Conservation (phyloP, 495 filamentous ascomycete species). For the Xylaria sp. region DNA sequence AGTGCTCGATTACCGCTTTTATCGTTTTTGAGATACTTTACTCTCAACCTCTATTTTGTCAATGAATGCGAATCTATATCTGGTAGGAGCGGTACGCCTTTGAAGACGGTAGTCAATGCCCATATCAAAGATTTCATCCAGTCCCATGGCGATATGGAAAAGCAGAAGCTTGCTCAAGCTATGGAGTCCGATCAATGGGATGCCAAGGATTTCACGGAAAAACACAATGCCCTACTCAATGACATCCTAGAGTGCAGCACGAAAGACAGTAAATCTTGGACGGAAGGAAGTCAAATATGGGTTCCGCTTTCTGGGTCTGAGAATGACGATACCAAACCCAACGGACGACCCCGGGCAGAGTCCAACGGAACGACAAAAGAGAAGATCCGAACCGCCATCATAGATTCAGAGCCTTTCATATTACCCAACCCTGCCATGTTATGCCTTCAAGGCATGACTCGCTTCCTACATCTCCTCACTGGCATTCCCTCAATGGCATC, state of each 20-base stretch:
- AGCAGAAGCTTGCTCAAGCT: constrained; percentile 77
- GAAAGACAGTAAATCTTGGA: constrained; percentile 78
- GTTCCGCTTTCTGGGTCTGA: constrained; percentile 54
- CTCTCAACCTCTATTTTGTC: constrained; percentile 89
- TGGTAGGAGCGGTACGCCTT: constrained; percentile 78
- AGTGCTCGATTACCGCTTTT: constrained; percentile 74
- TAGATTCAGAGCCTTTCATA: constrained; percentile 86
- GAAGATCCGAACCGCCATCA: constrained; percentile 73
- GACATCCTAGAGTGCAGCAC: constrained; percentile 81
- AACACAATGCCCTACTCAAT: constrained; percentile 65
- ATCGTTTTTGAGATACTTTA: constrained; percentile 89
- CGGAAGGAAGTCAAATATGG: constrained; percentile 75
- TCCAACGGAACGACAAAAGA: constrained; percentile 67
- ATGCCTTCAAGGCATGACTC: constrained; percentile 79
- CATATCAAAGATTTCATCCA: constrained; percentile 92
- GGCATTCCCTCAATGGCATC: constrained; percentile 86
- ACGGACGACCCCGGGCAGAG: constrained; percentile 39
- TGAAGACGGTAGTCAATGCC: constrained; percentile 88
- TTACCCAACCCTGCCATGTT: constrained; percentile 81
- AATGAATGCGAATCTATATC: constrained; percentile 98
- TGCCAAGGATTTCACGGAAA: constrained; percentile 80
- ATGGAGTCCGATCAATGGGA: constrained; percentile 94
- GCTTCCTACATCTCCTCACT: constrained; percentile 81
- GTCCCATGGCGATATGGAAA: constrained; percentile 74
- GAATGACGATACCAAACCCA: constrained; percentile 34